Evolutionary conservation across 2,329 filamentous ascomycete species (phyloP).

Genomic region (Sporothrix humicola): DNA sequence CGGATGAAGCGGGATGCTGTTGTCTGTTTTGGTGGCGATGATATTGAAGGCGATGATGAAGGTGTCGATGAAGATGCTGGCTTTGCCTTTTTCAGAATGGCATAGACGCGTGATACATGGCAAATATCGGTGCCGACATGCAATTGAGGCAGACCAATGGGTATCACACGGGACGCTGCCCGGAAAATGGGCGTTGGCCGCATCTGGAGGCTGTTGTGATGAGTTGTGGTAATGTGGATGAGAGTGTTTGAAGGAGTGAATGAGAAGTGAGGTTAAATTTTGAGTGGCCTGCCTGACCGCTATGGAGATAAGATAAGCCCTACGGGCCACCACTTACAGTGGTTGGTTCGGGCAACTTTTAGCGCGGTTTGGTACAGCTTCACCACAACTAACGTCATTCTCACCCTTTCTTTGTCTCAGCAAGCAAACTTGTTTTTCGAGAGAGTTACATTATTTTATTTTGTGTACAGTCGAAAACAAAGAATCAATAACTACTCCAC

Average conservation of each 20-base stretch:
- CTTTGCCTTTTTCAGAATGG: slow-evolving; percentile 53
- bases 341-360: neutral
- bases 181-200: neutral
- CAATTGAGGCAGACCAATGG: slow-evolving; percentile 66
- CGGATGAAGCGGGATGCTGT: slow-evolving; percentile 53
- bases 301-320: slow-evolving; percentile 26
- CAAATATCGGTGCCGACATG: slow-evolving; percentile 82
- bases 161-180: slow-evolving; percentile 28
- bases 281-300: neutral
- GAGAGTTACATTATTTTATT: neutral
- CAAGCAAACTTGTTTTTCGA: neutral
- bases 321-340: slow-evolving; percentile 11
- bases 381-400: neutral
- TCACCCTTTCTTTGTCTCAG: neutral
- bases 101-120: slow-evolving; percentile 67
- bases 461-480: neutral
- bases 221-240: neutral
- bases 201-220: neutral
- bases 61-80: neutral
- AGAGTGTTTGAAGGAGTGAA: neutral
- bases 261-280: neutral
- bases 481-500: neutral
- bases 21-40: slow-evolving; percentile 41
- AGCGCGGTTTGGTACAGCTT: neutral
- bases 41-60: neutral